Evolutionary conservation across 2,329 filamentous ascomycete species (phyloP).

Genomic region (Fusarium tuaranense): DNA sequence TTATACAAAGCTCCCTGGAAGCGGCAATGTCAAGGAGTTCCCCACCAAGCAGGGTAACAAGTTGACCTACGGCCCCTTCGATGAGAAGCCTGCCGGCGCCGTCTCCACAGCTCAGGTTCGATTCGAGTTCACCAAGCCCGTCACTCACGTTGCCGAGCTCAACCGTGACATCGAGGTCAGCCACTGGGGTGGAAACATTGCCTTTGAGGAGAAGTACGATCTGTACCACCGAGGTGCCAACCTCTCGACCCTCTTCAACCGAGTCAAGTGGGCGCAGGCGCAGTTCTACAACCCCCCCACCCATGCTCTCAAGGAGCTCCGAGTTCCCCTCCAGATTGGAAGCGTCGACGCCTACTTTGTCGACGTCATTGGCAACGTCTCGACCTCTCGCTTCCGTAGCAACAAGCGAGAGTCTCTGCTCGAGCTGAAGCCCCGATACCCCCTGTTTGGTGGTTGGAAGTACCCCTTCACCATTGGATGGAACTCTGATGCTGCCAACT

Average conservation of each 20-base stretch:
- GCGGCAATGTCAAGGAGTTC: slow-evolving; percentile 69
- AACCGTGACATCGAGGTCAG: slow-evolving; percentile 95
- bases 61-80: slow-evolving; percentile 91
- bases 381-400: slow-evolving; percentile 87
- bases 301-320: slow-evolving; percentile 83
- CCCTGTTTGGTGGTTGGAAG: slow-evolving; percentile 98
- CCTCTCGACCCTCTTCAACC: slow-evolving; percentile 77
- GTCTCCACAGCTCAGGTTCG: slow-evolving; percentile 80
- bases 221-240: slow-evolving; percentile 88
- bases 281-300: slow-evolving; percentile 82
- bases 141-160: slow-evolving; percentile 81
- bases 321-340: slow-evolving; percentile 82
- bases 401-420: slow-evolving; percentile 83
- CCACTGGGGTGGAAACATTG: slow-evolving; percentile 97
- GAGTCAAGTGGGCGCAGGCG: slow-evolving; percentile 79
- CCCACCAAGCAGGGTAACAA: slow-evolving; percentile 87
- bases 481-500: slow-evolving; percentile 86
- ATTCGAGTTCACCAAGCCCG: slow-evolving; percentile 95
- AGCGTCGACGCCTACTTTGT: slow-evolving; percentile 93
- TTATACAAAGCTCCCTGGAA: slow-evolving; percentile 78
- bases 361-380: slow-evolving; percentile 96
- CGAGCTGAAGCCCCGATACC: slow-evolving; percentile 93
- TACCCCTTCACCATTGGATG: slow-evolving; percentile 97
- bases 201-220: slow-evolving; percentile 93
- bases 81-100: slow-evolving; percentile 82